A percentile compares a stretch with the other conserved stretches of the same genome.
Evolutionary conservation across 23 red algal genomes (phyloP).

Genomic region (Gracilaria vermiculophylla): DNA sequence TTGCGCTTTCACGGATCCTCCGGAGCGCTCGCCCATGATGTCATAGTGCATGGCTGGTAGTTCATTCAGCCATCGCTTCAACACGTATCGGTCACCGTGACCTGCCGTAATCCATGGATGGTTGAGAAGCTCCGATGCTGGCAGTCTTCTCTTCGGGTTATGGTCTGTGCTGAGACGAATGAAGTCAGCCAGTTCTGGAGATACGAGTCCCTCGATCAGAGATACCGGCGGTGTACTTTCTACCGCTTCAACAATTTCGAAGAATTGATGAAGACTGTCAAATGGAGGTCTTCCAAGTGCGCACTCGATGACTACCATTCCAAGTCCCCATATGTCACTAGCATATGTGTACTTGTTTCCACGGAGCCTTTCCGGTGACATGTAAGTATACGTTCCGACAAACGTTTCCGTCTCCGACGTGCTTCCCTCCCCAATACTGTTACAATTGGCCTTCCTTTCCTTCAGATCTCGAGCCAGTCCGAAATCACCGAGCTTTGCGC

Average conservation of each 20-base stretch:
- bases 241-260: constrained; percentile 61
- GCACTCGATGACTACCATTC: constrained; percentile 70
- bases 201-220: constrained; percentile 36
- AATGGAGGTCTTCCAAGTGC: constrained; percentile 69
- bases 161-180: constrained; percentile 40
- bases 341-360: constrained; percentile 76
- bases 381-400: constrained; percentile 79
- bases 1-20: constrained; percentile 2
- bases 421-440: constrained; percentile 25
- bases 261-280: constrained; percentile 69
- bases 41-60: constrained; percentile 6
- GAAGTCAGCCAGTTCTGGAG: constrained; percentile 55
- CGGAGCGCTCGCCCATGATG: constrained; percentile 1
- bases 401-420: constrained; percentile 71
- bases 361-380: constrained; percentile 77
- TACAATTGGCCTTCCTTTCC: constrained; percentile 16
- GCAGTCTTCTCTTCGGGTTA: constrained; percentile 45
- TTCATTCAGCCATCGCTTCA: constrained; percentile 16
- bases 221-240: background rate
- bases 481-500: constrained; percentile 84
- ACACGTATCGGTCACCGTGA: background rate
- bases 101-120: constrained; percentile 53
- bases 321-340: constrained; percentile 80
- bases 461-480: constrained; percentile 73
- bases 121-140: constrained; percentile 45